Evolutionary conservation across 2,329 filamentous ascomycete genomes (phyloP).

Genomic region (Aspergillus eucalypticola): DNA sequence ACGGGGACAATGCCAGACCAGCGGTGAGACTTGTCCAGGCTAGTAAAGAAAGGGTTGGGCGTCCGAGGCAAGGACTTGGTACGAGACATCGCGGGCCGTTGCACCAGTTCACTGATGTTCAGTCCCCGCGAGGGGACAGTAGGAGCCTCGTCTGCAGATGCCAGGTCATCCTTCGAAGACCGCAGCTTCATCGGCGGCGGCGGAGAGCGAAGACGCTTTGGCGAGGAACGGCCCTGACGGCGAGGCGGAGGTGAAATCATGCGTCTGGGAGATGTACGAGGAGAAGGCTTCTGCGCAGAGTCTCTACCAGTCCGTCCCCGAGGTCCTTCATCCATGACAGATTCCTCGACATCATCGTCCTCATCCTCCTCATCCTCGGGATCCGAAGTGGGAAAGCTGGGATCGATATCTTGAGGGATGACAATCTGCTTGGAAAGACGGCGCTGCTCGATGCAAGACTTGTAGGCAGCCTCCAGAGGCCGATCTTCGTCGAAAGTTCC

Average conservation of each 20-base stretch:
- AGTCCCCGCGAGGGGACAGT: constrained; percentile 50
- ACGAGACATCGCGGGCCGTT: constrained; percentile 68
- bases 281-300: constrained; percentile 54
- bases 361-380: constrained; percentile 80
- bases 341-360: constrained; percentile 54
- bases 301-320: constrained; percentile 48
- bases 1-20: constrained; percentile 35
- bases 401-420: constrained; percentile 96
- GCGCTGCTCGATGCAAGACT: constrained; percentile 78
- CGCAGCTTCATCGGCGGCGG: constrained; percentile 58
- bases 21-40: constrained; percentile 32
- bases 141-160: constrained; percentile 42
- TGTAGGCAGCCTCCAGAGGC: constrained; percentile 89
- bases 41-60: constrained; percentile 66
- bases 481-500: constrained; percentile 95
- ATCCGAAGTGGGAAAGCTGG: constrained; percentile 93
- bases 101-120: constrained; percentile 57
- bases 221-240: constrained; percentile 58
- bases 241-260: constrained; percentile 57
- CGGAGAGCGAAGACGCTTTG: constrained; percentile 69
- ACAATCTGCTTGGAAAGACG: constrained; percentile 76
- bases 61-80: constrained; percentile 86
- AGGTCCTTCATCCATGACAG: constrained; percentile 53
- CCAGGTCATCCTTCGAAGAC: constrained; percentile 48
- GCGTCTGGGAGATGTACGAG: constrained; percentile 62